Conservation (phyloP, 164 flowering plant genomes). For the Dillenia suffruticosa region DNA sequence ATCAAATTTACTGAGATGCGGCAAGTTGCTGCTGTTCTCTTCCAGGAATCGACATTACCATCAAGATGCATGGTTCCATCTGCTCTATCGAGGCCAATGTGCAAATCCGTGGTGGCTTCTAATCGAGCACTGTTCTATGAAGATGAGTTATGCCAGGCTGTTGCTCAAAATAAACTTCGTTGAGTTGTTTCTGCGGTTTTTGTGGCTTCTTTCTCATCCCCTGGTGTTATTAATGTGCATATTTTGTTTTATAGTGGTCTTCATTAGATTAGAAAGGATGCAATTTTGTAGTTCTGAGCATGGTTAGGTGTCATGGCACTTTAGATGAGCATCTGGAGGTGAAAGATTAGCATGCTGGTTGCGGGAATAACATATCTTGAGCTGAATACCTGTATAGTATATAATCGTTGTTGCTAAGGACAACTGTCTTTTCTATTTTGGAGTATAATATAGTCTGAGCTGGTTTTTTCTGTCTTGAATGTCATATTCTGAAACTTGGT, state of each 20-base stretch:
- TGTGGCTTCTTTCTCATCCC: conserved; percentile 1
- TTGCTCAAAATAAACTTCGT: conserved; percentile 87
- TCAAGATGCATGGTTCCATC: conserved; percentile 58
- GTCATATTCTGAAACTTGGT: too few species aligned
- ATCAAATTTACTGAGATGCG: conserved; percentile 53
- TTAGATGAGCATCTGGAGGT: conserved; percentile 10
- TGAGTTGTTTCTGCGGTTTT: conserved; percentile 22
- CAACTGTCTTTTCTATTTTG: too few species aligned
- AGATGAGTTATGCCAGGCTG: conserved; percentile 93
- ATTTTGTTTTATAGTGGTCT: conserved; percentile 13
- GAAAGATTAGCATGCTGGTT: conserved; percentile 6
- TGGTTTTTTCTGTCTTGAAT: too few species aligned
- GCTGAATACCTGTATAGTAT: conserved; percentile 30
- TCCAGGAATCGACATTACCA: conserved; percentile 65
- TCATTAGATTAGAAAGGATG: conserved; percentile 15
- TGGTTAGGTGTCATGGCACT: conserved; percentile 11
- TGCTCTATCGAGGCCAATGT: conserved; percentile 47
- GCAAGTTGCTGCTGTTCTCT: conserved; percentile 75
- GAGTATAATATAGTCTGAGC: too few species aligned
- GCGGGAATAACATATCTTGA: conserved; percentile 10
- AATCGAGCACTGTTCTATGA: conserved; percentile 81
- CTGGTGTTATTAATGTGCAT: conserved; percentile 29
- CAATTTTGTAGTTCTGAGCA: conserved; percentile 34
- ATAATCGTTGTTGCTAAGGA: background rate
- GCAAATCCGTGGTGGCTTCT: conserved; percentile 78